phyloP scores from a whole-genome alignment of 2,329 filamentous ascomycete species.

The Monilinia aucupariae region DNA sequence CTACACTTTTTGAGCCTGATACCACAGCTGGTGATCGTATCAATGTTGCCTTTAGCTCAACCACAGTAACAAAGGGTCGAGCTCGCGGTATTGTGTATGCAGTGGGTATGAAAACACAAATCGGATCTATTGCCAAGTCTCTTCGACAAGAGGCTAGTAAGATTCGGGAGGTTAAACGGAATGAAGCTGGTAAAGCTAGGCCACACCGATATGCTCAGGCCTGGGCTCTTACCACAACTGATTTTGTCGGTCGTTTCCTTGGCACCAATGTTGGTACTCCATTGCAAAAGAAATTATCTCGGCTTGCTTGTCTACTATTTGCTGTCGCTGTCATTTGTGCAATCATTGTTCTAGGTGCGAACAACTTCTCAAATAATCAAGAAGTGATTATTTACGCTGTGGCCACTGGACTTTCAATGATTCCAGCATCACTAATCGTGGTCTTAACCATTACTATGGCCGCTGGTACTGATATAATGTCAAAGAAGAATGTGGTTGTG shows the following conservation, averaged over 20 bases:
- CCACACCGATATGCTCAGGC: slow-evolving; percentile 43
- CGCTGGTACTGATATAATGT: slow-evolving; percentile 54
- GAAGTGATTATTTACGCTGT: slow-evolving; percentile 61
- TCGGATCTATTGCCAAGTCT: slow-evolving; percentile 58
- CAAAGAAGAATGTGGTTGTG: slow-evolving; percentile 51
- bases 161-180: slow-evolving; percentile 43
- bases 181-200: slow-evolving; percentile 45
- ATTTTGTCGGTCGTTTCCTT: slow-evolving; percentile 55
- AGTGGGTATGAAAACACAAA: slow-evolving; percentile 56
- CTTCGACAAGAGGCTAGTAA: slow-evolving; percentile 49
- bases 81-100: slow-evolving; percentile 55
- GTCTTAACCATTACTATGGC: slow-evolving; percentile 64
- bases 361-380: slow-evolving; percentile 44
- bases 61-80: slow-evolving; percentile 56
- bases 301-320: slow-evolving; percentile 58
- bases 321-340: slow-evolving; percentile 58
- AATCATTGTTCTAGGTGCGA: slow-evolving; percentile 59
- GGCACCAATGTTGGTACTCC: slow-evolving; percentile 62
- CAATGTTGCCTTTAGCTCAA: slow-evolving; percentile 57
- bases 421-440: slow-evolving; percentile 57
- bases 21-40: slow-evolving; percentile 55
- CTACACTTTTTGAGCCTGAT: slow-evolving; percentile 44
- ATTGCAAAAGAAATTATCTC: slow-evolving; percentile 60
- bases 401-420: slow-evolving; percentile 54
- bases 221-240: slow-evolving; percentile 42